phyloP scores from a whole-genome alignment of 78 protist genomes.

The Dictyostelium citrinum region DNA sequence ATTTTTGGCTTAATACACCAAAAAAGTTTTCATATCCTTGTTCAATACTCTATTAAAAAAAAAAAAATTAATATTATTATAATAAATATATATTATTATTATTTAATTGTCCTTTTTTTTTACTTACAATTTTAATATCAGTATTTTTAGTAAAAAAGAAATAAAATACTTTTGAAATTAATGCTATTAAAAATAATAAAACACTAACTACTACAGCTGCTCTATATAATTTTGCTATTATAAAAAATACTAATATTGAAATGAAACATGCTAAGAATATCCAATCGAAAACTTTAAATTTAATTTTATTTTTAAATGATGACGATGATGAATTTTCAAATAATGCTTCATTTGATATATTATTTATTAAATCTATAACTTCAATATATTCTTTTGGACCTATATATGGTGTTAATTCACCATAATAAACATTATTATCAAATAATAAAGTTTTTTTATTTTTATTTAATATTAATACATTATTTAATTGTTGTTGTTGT shows the following conservation, averaged over 20 bases:
- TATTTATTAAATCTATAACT: background rate
- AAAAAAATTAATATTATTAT: background rate
- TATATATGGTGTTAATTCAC: background rate
- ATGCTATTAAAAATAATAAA: background rate
- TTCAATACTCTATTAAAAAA: background rate
- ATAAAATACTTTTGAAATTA: background rate
- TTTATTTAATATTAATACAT: background rate
- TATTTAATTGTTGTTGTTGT: background rate
- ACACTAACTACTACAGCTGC: background rate
- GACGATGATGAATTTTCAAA: background rate
- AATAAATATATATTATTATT: background rate
- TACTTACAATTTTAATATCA: background rate
- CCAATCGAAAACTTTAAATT: background rate
- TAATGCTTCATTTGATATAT: background rate
- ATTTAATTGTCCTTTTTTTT: background rate
- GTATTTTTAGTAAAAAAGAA: background rate
- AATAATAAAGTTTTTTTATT: background rate
- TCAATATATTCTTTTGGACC: background rate
- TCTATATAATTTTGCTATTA: background rate
- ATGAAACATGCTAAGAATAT: background rate
- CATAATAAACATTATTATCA: background rate
- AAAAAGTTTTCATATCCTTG: background rate
- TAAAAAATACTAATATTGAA: background rate
- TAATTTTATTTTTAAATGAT: background rate
- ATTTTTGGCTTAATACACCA: background rate